Percentiles rank a stretch among this genome's conserved stretches.
Evolutionary conservation across 2,329 filamentous ascomycete species (phyloP).

Genomic region (Cladosporium sp.): DNA sequence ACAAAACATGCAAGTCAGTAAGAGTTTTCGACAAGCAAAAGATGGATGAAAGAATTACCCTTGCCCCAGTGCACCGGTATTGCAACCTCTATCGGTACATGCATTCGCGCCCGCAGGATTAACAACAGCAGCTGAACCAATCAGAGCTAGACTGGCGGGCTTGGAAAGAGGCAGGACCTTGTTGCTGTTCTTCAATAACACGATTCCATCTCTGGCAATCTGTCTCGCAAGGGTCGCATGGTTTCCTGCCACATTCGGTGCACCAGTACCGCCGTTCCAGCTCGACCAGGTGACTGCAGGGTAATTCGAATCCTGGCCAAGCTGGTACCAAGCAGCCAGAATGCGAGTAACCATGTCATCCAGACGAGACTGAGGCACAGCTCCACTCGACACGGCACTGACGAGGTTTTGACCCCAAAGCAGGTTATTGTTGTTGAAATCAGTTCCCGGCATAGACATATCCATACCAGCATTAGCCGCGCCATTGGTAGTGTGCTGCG

Average conservation of each 20-base stretch:
- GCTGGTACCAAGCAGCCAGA: constrained; percentile 49
- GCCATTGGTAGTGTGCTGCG: constrained; percentile 55
- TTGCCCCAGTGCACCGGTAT: constrained; percentile 39
- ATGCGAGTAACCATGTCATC: constrained; percentile 53
- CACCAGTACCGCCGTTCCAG: constrained; percentile 35
- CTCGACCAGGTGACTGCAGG: constrained; percentile 45
- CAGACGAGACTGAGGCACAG: constrained; percentile 50
- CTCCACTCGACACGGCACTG: constrained; percentile 51
- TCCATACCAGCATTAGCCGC: constrained; percentile 59
- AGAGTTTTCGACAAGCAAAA: background rate
- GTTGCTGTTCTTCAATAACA: constrained; percentile 59
- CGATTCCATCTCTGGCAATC: constrained; percentile 53
- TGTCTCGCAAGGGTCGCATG: constrained; percentile 44
- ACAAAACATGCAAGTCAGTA: background rate
- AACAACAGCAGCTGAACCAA: constrained; percentile 39
- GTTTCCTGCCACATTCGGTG: constrained; percentile 54
- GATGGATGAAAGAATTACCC: too few relatives aligned
- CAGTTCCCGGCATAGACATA: constrained; percentile 57
- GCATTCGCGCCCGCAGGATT: constrained; percentile 65
- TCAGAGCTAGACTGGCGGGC: constrained; percentile 35
- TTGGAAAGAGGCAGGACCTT: constrained; percentile 50
- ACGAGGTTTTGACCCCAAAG: constrained; percentile 27
- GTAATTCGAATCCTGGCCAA: constrained; percentile 31
- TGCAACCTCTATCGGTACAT: constrained; percentile 71
- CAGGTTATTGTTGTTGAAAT: constrained; percentile 18